These are phyloP conservation scores for Aspergillus brasiliensis DNA, from an alignment of 2,329 filamentous ascomycete genomes.

Conservation along the genomic window DNA sequence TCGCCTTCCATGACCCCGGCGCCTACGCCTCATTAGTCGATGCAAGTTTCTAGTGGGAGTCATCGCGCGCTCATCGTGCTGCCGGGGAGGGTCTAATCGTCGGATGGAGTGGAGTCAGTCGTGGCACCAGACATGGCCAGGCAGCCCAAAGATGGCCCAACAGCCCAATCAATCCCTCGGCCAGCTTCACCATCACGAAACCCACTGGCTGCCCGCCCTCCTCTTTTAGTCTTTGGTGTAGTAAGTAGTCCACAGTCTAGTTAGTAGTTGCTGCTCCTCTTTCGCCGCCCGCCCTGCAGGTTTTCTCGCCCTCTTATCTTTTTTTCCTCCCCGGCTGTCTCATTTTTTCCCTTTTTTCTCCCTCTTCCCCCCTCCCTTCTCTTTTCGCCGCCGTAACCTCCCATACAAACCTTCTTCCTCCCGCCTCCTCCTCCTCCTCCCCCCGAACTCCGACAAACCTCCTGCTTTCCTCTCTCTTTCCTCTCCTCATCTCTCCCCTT, in stretches of 20 bases:
- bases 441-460: slow-evolving; percentile 7
- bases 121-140: slow-evolving; percentile 42
- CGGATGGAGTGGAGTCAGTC: slow-evolving; percentile 38
- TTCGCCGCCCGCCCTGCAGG: slow-evolving; percentile 13
- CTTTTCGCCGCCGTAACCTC: slow-evolving; percentile 1
- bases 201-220: slow-evolving; percentile 26
- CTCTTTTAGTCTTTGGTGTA: slow-evolving; percentile 33
- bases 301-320: slow-evolving; percentile 14
- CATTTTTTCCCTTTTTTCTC: slow-evolving; percentile 30
- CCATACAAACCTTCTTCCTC: slow-evolving; percentile 9
- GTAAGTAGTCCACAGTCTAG: slow-evolving; percentile 25
- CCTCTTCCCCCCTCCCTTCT: slow-evolving; percentile 15
- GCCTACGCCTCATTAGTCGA: slow-evolving; percentile 33
- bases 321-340: slow-evolving; percentile 8
- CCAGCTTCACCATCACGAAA: slow-evolving; percentile 12
- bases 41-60: slow-evolving; percentile 29
- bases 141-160: slow-evolving; percentile 44
- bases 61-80: slow-evolving; percentile 26
- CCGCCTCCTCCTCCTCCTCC: slow-evolving; percentile 7
- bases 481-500: slow-evolving; percentile 12
- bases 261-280: background rate
- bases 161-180: slow-evolving; percentile 26
- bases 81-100: slow-evolving; percentile 19
- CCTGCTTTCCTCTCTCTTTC: slow-evolving; percentile 13
- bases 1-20: slow-evolving; percentile 9